Evolutionary conservation across 345 rosid genomes (phyloP), one percentile per base, ranked within the genome.

Genomic region (Populus ilicifolia): DNA sequence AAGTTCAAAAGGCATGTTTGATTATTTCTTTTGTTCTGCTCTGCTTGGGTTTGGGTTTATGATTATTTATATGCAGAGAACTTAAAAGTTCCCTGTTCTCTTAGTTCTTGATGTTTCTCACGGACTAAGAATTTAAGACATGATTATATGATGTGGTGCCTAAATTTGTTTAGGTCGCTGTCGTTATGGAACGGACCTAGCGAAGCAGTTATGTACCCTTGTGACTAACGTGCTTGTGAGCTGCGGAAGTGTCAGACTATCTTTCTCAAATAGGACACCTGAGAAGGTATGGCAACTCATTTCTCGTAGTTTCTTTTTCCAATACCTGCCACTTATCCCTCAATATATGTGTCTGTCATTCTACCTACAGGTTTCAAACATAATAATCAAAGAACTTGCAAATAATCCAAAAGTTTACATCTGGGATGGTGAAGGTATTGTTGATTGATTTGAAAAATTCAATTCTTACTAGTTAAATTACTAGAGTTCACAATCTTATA

Each of bases 391-490:
- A 83, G 92, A 89, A 82, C 80, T 94, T 61, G 95, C 86, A 70
- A 83, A 89, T 88, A 88, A 90, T 84, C 95, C 97, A 71, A 96
- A 96, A 88, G 89, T 96, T 17, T 78, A 80, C 83, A 89, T 94
- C 78, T 94, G 97, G 98, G 88, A 90, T 77, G 94, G 97, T 75
- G 71, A 90, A 96, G 99, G 99, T 94, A 89, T 79, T 18, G n/a
- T 54, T 25, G 16, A 66, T 54, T 44, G 35, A 17, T 35, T 63
- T 11, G 30, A 70, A 61, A n/a, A n/a, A 52, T 48, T 21, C 21
- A n/a, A 52, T 48, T 16, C 21, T 44, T 39, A 41, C 44, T 2
- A 75, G 44, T 62, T 74, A 65, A 77, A 70, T 8, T n/a, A 67
- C 46, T 11, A 44, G 48, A 46, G 21, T 11, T 56, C 66, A 21